These are phyloP conservation scores for Grammothele lineata DNA, from an alignment of 768 basidiomycete genomes.

Conservation along the genomic window DNA sequence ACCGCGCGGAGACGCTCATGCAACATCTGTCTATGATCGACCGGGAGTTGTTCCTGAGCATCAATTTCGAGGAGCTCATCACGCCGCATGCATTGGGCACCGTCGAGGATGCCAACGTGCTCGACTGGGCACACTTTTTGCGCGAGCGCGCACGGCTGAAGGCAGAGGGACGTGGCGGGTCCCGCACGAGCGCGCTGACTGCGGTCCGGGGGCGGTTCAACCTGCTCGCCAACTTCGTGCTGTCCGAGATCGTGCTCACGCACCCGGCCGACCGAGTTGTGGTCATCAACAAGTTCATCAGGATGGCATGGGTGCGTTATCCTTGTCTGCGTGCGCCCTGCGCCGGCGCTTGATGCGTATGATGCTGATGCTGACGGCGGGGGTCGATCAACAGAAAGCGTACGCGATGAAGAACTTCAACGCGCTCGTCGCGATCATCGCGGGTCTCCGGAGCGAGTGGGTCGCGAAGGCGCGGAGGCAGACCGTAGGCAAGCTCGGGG, in stretches of 20 bases:
- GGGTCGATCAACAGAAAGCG: conserved; percentile 56
- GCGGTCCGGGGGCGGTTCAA: conserved; percentile 82
- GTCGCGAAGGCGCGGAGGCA: conserved; percentile 64
- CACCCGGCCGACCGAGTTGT: conserved; percentile 57
- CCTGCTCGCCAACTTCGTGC: conserved; percentile 74
- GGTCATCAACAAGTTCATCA: conserved; percentile 76
- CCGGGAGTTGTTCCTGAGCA: conserved; percentile 75
- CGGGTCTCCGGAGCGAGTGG: conserved; percentile 68
- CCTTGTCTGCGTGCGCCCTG: neutral
- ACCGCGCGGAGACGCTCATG: conserved; percentile 59
- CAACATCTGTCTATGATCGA: conserved; percentile 87
- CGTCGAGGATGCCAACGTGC: conserved; percentile 56
- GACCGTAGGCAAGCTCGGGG: conserved; percentile 60
- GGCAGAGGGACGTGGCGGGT: conserved; percentile 48
- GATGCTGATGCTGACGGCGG: neutral
- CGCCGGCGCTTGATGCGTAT: neutral
- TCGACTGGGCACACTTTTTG: conserved; percentile 82
- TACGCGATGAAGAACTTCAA: conserved; percentile 76
- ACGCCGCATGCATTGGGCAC: conserved; percentile 64
- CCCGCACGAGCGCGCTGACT: conserved; percentile 68
- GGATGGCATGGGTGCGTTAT: conserved; percentile 78
- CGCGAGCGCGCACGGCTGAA: conserved; percentile 72
- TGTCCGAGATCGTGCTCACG: conserved; percentile 78
- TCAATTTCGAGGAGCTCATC: conserved; percentile 88
- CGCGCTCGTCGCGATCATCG: conserved; percentile 74